phyloP scores from a whole-genome alignment of 805 yeast genomes.

The Teunomyces cretensis region DNA sequence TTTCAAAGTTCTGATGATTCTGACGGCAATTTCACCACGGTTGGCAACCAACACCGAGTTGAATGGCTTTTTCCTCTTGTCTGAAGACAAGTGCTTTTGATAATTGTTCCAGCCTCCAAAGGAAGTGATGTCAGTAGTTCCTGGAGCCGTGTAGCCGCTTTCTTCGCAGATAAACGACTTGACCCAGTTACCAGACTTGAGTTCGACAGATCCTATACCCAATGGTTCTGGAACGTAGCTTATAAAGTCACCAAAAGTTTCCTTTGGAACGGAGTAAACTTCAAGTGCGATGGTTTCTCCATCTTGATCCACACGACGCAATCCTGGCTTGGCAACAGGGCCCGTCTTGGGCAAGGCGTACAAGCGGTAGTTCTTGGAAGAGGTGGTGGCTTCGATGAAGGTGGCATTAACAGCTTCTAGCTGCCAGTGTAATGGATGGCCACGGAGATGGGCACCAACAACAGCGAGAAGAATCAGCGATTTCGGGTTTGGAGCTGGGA shows the following conservation, averaged over 20 bases:
- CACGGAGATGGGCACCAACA: constrained; percentile 92
- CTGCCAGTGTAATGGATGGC: constrained; percentile 93
- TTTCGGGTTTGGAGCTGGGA: constrained; percentile 45
- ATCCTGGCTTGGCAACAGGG: constrained; percentile 86
- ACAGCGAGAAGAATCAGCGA: constrained; percentile 74
- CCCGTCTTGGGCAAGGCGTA: constrained; percentile 84
- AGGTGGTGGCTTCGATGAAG: constrained; percentile 61
- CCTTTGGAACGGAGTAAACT: constrained; percentile 78
- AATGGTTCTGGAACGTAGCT: constrained; percentile 90
- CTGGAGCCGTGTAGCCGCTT: constrained; percentile 68
- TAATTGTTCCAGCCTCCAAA: constrained; percentile 88
- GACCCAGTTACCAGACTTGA: constrained; percentile 76
- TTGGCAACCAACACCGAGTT: constrained; percentile 89
- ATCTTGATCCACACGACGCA: constrained; percentile 57
- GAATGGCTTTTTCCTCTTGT: constrained; percentile 57
- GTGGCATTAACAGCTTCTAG: constrained; percentile 78
- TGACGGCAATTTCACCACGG: constrained; percentile 96
- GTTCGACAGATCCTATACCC: constrained; percentile 91
- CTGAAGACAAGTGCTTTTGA: constrained; percentile 35
- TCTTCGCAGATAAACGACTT: constrained; percentile 96
- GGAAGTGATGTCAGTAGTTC: constrained; percentile 77
- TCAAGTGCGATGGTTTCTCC: constrained; percentile 74
- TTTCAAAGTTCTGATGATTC: constrained; percentile 86
- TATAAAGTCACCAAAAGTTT: constrained; percentile 78
- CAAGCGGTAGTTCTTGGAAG: constrained; percentile 69